Base-by-base conservation (phyloP, 73 alveolate genomes). In the Halteria grandinella region DNA sequence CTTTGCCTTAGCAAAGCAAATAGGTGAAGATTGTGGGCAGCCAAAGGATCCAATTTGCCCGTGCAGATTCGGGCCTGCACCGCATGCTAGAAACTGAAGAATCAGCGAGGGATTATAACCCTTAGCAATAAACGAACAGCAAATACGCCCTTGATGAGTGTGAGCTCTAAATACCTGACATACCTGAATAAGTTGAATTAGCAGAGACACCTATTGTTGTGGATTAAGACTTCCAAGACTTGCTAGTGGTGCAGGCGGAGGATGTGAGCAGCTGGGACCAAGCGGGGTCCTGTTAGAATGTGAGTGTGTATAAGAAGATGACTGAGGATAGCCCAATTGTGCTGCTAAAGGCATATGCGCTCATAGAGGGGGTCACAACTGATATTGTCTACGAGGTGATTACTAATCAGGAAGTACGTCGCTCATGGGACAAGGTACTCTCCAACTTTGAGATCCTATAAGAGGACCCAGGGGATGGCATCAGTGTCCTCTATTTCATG, bases 371-470 rank as follows among this genome's bases (percentile, higher is more conserved):
- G 2, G 20, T 72, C 17, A 37, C 73, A 14, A 37, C 51, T 20
- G 81, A 72, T 6, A 54, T 53, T 0, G 86, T 66, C 4, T 72
- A 40, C 50, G 60, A 48, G 41, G 91, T 79, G 1, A 44, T 82
- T 44, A 36, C 23, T 17, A 71, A 82, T 48, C 28, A 51, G 15
- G 37, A 57, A 20, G 55, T 82, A 29, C 28, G 91, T 10, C 25
- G 37, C 37, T 18, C 70, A 45, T 82, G 91, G 91, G 91, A 82
- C 45, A 82, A 70, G 40, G 77, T 82, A n/a, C 40, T 82, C 12
- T 29, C 75, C 33, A 83, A 69, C 37, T 91, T 84, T 50, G 91
- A 60, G 66, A 87, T 94, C 17, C 95, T 89, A 0, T 90, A 92
- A 84, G 73, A 83, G 49, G 89, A 83, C 45, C 95, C 87, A 33